Base-by-base conservation (phyloP, 106 monocot genomes). In the Amphibolis antarctica region DNA sequence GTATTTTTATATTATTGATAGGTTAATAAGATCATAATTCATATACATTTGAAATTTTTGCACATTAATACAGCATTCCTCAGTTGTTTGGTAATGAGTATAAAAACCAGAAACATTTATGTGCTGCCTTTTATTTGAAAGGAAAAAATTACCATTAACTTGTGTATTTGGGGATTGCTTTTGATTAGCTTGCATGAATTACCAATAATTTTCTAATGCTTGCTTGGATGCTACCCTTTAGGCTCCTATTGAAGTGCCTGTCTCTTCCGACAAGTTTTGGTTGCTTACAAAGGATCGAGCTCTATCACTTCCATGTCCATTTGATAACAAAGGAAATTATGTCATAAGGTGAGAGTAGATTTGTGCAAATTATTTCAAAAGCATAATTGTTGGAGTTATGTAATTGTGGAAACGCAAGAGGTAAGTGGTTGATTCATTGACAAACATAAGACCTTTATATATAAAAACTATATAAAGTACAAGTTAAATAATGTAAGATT, bases 261-360 rank as follows among this genome's bases (percentile, higher is more conserved):
- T 96, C 44, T 86, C 89, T 56, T 77, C 81, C 59, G 94, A 96
- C 74, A 96, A 84, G 67, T 96, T 96, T 76, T 90, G 75, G 79
- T 69, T 84, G 49, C 82, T 96, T 21, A 96, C 89, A 24, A 75
- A 69, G 49, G 76, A 78, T 72, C 62, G 43, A 62, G 63, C 77
- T 20, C 25, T 86, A 54, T 43, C 83, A 65, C 80, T 96, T 65
- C 94, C 94, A 71, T 96, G 77, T 59, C 94, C 89, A 23, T 96
- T 89, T 67, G 55, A 82, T 63, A 96, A 96, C 69, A 72, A 86
- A 55, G 89, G 89, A 68, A 89, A 93, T 60, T 93, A 86, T 80
- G 78, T 96, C 14, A 89, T 96, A 73, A 96, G 94, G 89, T 96
- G 52, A 50, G 51, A 24, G 23, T 7, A 36, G 7, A 36, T 4